Conservation (phyloP, 768 basidiomycete species). For the Psilocybe cubensis region DNA sequence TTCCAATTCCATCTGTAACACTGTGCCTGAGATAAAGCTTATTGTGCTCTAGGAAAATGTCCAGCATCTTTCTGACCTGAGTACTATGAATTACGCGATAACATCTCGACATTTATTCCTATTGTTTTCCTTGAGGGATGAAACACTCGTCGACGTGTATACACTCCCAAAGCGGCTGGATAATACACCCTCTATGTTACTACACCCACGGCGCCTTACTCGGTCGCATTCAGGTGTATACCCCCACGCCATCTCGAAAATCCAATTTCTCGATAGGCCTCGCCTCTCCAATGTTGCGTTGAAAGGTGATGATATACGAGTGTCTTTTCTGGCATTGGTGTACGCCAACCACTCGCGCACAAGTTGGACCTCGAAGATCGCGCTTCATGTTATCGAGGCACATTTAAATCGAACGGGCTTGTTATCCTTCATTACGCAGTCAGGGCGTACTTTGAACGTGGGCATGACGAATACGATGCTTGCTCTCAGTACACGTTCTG, state of each 20-base stretch:
- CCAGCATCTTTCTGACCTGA: constrained; percentile 19
- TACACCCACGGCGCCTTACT: constrained; percentile 6
- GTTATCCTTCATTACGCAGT: constrained; percentile 15
- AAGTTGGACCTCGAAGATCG: constrained; percentile 25
- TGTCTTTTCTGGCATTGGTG: constrained; percentile 24
- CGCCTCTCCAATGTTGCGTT: background rate
- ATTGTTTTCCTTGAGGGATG: constrained; percentile 18
- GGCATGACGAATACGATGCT: constrained; percentile 22
- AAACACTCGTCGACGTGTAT: constrained; percentile 25
- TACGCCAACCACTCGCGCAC: constrained; percentile 18
- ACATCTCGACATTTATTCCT: constrained; percentile 20
- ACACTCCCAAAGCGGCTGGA: constrained; percentile 16
- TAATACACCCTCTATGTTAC: background rate
- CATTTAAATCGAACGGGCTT: constrained; percentile 8
- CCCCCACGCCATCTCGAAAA: constrained; percentile 23
- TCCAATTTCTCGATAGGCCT: constrained; percentile 15
- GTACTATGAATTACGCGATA: constrained; percentile 22
- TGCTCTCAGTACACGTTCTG: constrained; percentile 14
- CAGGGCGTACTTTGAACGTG: constrained; percentile 15
- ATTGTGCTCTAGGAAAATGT: constrained; percentile 13
- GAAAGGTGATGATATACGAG: constrained; percentile 3
- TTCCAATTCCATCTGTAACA: background rate
- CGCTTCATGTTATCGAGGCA: constrained; percentile 23
- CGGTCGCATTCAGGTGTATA: constrained; percentile 23
- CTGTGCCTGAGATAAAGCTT: background rate